Base-by-base conservation (phyloP, 2,329 filamentous ascomycete species). In the Teratosphaeria gauchensis region DNA sequence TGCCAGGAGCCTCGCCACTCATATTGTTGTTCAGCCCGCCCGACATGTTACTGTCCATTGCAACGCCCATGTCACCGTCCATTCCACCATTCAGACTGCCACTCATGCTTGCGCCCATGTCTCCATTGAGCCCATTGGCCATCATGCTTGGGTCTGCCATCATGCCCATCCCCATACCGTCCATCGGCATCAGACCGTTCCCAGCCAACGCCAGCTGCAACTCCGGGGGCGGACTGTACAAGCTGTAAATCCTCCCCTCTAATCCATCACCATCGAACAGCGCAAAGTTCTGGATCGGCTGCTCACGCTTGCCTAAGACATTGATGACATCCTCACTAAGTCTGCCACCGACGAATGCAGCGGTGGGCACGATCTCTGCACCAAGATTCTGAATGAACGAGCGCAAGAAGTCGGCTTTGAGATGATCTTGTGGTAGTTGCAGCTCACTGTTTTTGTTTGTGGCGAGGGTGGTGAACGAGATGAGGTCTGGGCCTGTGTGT, bases 301-400 rank as follows among this genome's bases (percentile, higher is more conserved):
- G 94, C 76, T 97, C 91, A 48, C 88, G 85, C 71, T 89, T 85
- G 54, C 92, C 90, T 5, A 97, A 82, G 33, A 96, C 92, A 68
- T 97, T 97, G 76, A 99, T 97, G 56, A 96, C 91, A 71, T 99
- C 94, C 75, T 99, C 94, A 0, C 92, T 90, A 16, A 99, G 81
- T 72, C 92, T 85, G 9, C 92, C 94, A 54, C 94, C 94, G 11
- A 99, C 78, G 59, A 96, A 90, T 1, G 94, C 92, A 0, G 89
- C 87, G 8, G 95, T 90, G 7, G 94, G 91, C 12, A 89, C 86
- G 46, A 97, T 78, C 75, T 97, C 92, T 67, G 85, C 84, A 58
- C 86, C 88, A 5, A 96, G 79, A 65, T 95, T 95, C 73, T 94
- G 88, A 48, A 97, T 73, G 75, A 99, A 99, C 68, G 81, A 86